Evolutionary conservation across 1,284 basidiomycete genomes (phyloP).

Genomic region (Boletellus dicymbophilus): DNA sequence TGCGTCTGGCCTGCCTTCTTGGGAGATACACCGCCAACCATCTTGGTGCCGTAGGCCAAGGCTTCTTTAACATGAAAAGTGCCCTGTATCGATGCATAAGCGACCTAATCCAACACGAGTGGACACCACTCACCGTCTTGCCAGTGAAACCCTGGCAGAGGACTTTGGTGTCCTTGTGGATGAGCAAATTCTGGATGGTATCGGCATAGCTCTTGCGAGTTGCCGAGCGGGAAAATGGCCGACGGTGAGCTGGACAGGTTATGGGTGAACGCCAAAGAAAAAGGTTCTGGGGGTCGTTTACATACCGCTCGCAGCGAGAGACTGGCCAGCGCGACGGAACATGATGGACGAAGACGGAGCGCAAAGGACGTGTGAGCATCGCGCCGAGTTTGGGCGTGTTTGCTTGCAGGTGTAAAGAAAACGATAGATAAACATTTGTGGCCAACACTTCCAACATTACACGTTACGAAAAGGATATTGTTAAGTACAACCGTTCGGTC

Average conservation of each 20-base stretch:
- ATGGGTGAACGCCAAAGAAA: neutral
- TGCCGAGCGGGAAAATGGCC: constrained; percentile 79
- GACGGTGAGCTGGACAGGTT: constrained; percentile 55
- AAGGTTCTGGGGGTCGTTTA: neutral
- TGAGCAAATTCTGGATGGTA: constrained; percentile 89
- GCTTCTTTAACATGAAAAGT: constrained; percentile 98
- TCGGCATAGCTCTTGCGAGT: constrained; percentile 79
- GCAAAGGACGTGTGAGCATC: no score
- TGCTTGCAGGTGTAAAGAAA: constrained; percentile 3
- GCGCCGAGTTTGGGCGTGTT: constrained; percentile 32
- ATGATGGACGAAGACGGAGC: constrained; percentile 30
- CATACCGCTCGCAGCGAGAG: constrained; percentile 54
- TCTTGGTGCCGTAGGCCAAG: constrained; percentile 92
- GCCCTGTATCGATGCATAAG: constrained; percentile 54
- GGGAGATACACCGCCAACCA: constrained; percentile 98
- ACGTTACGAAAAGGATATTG: no score
- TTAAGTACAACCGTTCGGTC: neutral
- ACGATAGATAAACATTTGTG: constrained; percentile 17
- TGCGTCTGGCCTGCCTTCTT: constrained; percentile 98
- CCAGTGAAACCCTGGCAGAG: constrained; percentile 95
- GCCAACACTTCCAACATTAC: constrained; percentile 6
- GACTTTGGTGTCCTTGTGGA: constrained; percentile 95
- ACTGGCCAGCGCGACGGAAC: constrained; percentile 62
- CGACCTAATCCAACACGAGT: neutral
- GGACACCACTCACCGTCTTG: constrained; percentile 77